These are phyloP conservation scores for Dioscorea alata DNA, from an alignment of 106 monocot genomes.

Conservation along the genomic window DNA sequence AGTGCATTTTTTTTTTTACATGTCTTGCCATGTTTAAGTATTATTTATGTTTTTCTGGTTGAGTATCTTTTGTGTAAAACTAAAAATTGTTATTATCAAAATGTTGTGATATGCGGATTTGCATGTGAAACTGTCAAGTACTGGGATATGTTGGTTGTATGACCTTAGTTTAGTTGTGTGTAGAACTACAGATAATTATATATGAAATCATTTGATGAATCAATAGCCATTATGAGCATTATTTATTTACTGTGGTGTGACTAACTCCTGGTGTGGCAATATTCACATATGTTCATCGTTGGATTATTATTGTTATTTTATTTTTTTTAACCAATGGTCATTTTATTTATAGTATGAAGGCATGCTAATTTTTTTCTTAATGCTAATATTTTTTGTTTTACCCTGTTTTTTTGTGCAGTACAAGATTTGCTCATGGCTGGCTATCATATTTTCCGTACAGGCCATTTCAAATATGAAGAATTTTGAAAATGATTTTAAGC, in stretches of 20 bases:
- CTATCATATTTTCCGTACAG: constrained; percentile 85
- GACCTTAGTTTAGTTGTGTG: no score
- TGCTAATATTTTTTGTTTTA: no score
- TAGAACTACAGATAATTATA: no score
- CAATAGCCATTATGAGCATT: neutral
- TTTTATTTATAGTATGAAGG: neutral
- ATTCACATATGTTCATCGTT: neutral
- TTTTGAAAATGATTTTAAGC: constrained; percentile 82
- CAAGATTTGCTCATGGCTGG: constrained; percentile 90
- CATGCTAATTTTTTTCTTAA: neutral
- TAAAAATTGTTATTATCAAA: no score
- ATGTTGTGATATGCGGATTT: no score
- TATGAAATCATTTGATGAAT: no score
- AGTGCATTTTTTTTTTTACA: no score
- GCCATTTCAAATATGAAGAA: constrained; percentile 85
- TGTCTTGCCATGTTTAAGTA: no score
- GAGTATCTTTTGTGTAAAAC: no score
- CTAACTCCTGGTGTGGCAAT: neutral
- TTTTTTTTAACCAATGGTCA: neutral
- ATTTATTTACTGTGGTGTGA: neutral
- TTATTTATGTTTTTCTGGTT: no score
- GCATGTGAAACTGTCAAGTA: no score
- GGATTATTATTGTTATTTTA: neutral
- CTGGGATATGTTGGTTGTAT: no score
- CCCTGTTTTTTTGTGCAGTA: constrained; percentile 43